Base-by-base conservation (phyloP, 345 rosid species). In the Citrus unshiu region DNA sequence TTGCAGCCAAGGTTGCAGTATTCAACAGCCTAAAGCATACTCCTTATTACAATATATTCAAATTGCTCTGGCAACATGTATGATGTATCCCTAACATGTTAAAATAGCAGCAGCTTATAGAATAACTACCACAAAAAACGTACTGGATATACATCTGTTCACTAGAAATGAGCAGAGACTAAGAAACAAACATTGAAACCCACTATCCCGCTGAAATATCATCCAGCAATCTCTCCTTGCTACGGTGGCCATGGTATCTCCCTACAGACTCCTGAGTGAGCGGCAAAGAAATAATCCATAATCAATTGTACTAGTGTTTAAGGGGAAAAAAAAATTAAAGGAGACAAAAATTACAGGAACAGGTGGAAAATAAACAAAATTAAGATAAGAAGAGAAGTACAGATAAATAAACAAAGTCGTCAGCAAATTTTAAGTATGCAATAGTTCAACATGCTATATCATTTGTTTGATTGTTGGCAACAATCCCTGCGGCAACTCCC, bases 381-480 rank as follows among this genome's bases (percentile, higher is more conserved):
- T 25, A 57, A 49, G 32, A 24, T 6, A 62, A 29, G 22, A 46
- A 29, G 22, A 46, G 21, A 46, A 51, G 32, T 37, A 76, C 27
- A 16, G 72, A 56, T 1, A 34, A 22, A 54, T 56, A 65, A 34
- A 70, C 66, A 62, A 74, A 79, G 75, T 46, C 74, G 77, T 64
- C 58, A 59, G 83, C 72, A 61, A 66, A 56, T 59, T 77, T 76
- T 75, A 69, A 78, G 78, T 64, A 65, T 37, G 67, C 78, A 76
- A 81, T 72, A 72, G 64, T 43, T 85, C 82, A 89, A 70, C 84
- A 77, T 56, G 85, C 80, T 83, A 86, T 58, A 63, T 87, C 85
- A 65, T 77, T 88, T 60, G 80, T 85, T 81, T 80, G 86, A 78
- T 72, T 83, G 74, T 70, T 84, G 71, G 89, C 76, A 77, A 80